phyloP scores from a whole-genome alignment of 2,329 filamentous ascomycete species.

The Aureobasidium sp. region DNA sequence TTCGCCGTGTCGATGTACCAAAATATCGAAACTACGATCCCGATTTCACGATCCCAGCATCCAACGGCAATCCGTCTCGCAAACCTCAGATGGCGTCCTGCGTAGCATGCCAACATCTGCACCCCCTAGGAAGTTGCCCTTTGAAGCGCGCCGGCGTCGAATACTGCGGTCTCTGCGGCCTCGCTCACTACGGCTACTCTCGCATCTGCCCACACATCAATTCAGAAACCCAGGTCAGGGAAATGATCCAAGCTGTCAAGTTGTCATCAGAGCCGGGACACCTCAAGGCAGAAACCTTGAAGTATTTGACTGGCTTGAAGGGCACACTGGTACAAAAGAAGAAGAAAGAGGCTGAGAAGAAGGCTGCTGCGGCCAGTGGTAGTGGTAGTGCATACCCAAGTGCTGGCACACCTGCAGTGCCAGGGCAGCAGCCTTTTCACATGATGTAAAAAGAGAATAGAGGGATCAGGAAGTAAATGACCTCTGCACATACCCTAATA shows the following conservation, averaged over 20 bases:
- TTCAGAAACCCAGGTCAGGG: constrained; percentile 54
- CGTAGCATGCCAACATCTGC: constrained; percentile 47
- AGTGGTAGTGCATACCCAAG: neutral
- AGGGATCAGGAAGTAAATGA: neutral
- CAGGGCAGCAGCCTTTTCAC: neutral
- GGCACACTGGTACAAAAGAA: constrained; percentile 49
- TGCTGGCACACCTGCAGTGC: neutral
- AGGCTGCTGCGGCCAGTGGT: neutral
- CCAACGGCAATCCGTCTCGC: neutral
- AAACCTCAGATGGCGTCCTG: constrained; percentile 35
- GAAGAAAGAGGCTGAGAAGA: constrained; percentile 27
- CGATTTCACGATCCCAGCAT: constrained; percentile 12
- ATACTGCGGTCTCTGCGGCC: constrained; percentile 57
- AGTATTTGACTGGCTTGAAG: constrained; percentile 52
- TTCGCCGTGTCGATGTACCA: constrained; percentile 20
- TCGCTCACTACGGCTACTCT: constrained; percentile 51
- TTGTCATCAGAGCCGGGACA: constrained; percentile 49
- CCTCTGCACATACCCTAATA: neutral
- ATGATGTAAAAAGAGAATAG: neutral
- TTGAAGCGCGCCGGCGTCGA: constrained; percentile 54
- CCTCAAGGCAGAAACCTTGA: constrained; percentile 47
- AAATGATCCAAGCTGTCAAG: constrained; percentile 58
- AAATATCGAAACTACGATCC: constrained; percentile 15
- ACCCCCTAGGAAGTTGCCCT: constrained; percentile 53
- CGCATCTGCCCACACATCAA: constrained; percentile 56